Evolutionary conservation across 108 stramenopile species (phyloP).

Genomic region (Asterionellopsis glacialis): DNA sequence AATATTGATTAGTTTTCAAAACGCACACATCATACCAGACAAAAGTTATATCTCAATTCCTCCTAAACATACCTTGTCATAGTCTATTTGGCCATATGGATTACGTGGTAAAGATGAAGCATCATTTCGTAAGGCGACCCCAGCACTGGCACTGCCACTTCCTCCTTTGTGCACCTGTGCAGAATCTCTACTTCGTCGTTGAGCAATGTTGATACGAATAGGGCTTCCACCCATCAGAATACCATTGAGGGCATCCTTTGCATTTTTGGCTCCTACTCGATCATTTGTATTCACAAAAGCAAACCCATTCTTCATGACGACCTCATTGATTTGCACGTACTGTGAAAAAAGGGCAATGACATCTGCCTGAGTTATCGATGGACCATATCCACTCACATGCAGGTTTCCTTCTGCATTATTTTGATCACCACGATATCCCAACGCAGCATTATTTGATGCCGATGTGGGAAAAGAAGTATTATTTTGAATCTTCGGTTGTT

Average conservation of each 20-base stretch:
- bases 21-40: background rate
- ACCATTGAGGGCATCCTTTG: constrained; percentile 71
- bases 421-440: constrained; percentile 42
- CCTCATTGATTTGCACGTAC: constrained; percentile 76
- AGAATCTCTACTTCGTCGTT: constrained; percentile 51
- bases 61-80: constrained; percentile 9
- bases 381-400: constrained; percentile 85
- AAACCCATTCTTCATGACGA: constrained; percentile 73
- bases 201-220: constrained; percentile 73
- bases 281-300: constrained; percentile 83
- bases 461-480: background rate
- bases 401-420: constrained; percentile 72
- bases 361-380: constrained; percentile 64
- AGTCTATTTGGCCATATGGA: constrained; percentile 34
- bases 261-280: constrained; percentile 60
- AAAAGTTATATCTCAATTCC: background rate
- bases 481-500: background rate
- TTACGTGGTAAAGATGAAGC: constrained; percentile 29
- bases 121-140: background rate
- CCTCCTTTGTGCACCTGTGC: no score
- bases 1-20: background rate
- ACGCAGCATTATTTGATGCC: background rate
- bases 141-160: background rate
- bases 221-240: constrained; percentile 73
- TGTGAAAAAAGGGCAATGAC: constrained; percentile 74